A percentile compares a stretch with the other conserved stretches of the same genome.
Conservation (phyloP, 106 monocot genomes). For the Dactylorhiza incarnata region DNA sequence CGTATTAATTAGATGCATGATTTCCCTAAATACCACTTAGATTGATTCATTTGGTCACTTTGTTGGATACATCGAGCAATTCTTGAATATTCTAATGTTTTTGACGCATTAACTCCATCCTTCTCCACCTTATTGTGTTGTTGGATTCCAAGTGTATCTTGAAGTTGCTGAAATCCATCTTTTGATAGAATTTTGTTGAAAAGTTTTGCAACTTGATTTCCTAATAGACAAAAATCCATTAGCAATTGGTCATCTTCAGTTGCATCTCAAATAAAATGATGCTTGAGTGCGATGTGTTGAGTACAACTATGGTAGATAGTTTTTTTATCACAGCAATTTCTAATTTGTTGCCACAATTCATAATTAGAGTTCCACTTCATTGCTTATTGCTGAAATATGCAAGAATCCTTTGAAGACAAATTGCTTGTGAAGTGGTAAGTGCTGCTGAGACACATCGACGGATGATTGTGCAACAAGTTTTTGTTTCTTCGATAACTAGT, state of each 20-base stretch:
- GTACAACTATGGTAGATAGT: background rate
- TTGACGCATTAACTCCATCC: too few species aligned
- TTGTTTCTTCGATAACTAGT: background rate
- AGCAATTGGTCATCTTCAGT: background rate
- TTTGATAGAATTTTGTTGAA: background rate
- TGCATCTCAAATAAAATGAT: background rate
- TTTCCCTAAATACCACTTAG: too few species aligned
- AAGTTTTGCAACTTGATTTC: background rate
- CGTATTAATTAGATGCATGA: too few species aligned
- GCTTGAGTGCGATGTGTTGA: background rate
- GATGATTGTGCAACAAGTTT: background rate
- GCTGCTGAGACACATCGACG: background rate
- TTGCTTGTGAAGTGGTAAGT: background rate
- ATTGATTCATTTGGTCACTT: too few species aligned
- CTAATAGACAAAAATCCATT: background rate
- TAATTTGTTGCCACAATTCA: background rate
- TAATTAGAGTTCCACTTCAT: background rate
- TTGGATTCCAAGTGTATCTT: background rate
- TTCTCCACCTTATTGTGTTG: background rate
- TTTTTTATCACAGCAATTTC: background rate
- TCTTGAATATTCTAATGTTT: too few species aligned
- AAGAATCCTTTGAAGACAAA: background rate
- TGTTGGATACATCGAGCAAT: too few species aligned
- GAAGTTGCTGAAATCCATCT: background rate
- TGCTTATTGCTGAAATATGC: background rate